Base-by-base conservation (phyloP, 2,329 filamentous ascomycete species). In the Parastagonospora nodorum region DNA sequence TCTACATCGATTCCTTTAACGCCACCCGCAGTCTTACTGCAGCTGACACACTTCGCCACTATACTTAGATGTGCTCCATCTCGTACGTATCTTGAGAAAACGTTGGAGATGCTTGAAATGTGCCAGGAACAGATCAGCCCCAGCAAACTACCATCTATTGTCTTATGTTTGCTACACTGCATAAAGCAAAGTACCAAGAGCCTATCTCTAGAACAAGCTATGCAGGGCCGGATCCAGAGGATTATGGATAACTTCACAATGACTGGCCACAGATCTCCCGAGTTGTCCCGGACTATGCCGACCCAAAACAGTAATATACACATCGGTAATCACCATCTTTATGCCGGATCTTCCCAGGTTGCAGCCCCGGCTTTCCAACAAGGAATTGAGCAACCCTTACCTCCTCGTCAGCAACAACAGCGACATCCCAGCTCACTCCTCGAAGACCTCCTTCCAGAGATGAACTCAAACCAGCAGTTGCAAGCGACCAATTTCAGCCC, bases 21-120 rank as follows among this genome's bases (percentile, higher is more conserved):
- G 4, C 66, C 66, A 19, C 65, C 64, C 38, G 66, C 67, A 28
- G 39, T 66, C 8, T 37, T 71, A 9, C 55, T 72, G 4, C 67
- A 64, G 10, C 45, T 69, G 19, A 57, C 66, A 0, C 67, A 70
- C 46, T 51, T 61, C 29, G 64, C 55, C 24, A 59, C 60, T 8
- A 48, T 51, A 3, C 58, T 66, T 16, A 51, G 53, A 7, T 42
- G 67, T 11, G 48, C 55, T 24, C 57, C 66, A 5, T 67, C 66
- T 28, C 55, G 60, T 12, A 39, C 56, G 7, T 60, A 53, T 49
- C 43, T 63, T 11, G 48, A 61, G 15, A 53, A 56, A 24, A 60
- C 59, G 3, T 35, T 66, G 2, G 58, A 63, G 10, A 19, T 64
- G 11, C 42, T 72, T 9, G 59, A 64, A 28, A 46, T 51, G n/a